Conservation (phyloP, 306 rosid genomes). For the Abrus precatorius region DNA sequence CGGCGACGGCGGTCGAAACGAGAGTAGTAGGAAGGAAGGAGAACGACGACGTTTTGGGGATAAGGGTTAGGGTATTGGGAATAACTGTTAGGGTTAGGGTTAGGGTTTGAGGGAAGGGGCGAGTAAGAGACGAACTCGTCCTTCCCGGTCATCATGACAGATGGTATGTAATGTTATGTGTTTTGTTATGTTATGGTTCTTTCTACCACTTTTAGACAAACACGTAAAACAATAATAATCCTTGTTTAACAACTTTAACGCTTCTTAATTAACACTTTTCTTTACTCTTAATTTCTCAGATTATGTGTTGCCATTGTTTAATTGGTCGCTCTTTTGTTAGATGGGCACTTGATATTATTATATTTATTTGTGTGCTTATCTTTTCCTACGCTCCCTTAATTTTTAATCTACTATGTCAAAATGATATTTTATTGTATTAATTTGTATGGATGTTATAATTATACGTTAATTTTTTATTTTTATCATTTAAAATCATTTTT, state of each 20-base stretch:
- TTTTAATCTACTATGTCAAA: no score
- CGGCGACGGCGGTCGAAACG: constrained; percentile 25
- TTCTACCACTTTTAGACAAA: background rate
- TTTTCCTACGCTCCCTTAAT: no score
- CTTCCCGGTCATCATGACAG: constrained; percentile 54
- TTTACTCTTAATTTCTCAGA: no score
- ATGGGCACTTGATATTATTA: no score
- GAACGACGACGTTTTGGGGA: constrained; percentile 70
- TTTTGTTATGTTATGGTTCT: background rate
- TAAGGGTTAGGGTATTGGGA: background rate
- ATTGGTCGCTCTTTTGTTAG: background rate
- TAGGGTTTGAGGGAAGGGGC: constrained; percentile 57
- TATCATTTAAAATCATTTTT: no score
- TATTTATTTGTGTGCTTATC: no score
- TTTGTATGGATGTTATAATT: no score
- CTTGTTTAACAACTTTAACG: background rate
- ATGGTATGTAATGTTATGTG: background rate
- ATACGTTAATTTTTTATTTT: no score
- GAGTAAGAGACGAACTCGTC: constrained; percentile 59
- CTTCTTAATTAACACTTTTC: background rate
- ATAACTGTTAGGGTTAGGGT: background rate
- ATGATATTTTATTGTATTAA: no score
- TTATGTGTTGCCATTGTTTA: background rate
- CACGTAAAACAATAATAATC: background rate
- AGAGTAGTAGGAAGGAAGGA: constrained; percentile 59